Conservation (phyloP, 257 asterid species). For the Primulina eburnea region DNA sequence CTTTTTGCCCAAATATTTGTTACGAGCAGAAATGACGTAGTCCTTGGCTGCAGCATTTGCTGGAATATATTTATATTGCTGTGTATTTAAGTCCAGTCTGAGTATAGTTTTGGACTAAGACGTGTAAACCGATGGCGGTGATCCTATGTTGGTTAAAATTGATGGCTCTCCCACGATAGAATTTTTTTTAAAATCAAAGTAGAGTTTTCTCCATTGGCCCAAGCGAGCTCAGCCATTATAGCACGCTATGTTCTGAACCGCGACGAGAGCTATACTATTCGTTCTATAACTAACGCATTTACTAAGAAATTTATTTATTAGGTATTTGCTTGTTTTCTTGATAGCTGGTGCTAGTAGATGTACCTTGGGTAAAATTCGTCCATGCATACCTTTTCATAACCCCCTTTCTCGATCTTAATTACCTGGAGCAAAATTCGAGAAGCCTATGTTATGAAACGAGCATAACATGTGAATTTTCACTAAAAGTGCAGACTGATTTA, state of each 20-base stretch:
- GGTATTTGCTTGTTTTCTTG: neutral
- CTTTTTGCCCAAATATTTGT: neutral
- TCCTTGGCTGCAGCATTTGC: neutral
- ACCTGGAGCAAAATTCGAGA: too few relatives aligned
- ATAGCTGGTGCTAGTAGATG: neutral
- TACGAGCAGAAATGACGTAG: neutral
- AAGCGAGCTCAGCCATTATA: neutral
- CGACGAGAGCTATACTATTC: neutral
- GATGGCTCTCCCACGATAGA: neutral
- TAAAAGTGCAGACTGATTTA: neutral
- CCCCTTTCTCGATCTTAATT: neutral
- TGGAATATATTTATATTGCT: neutral
- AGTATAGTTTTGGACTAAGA: neutral
- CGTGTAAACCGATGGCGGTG: neutral
- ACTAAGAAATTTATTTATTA: neutral
- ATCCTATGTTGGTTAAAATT: neutral
- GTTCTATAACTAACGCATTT: neutral
- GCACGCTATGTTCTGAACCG: neutral
- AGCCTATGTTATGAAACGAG: neutral
- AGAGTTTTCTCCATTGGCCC: neutral
- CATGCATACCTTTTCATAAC: neutral
- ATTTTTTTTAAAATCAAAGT: neutral
- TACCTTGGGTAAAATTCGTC: neutral
- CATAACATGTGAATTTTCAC: neutral
- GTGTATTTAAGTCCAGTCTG: neutral